phyloP scores from a whole-genome alignment of 345 rosid genomes.

The Draba incana region DNA sequence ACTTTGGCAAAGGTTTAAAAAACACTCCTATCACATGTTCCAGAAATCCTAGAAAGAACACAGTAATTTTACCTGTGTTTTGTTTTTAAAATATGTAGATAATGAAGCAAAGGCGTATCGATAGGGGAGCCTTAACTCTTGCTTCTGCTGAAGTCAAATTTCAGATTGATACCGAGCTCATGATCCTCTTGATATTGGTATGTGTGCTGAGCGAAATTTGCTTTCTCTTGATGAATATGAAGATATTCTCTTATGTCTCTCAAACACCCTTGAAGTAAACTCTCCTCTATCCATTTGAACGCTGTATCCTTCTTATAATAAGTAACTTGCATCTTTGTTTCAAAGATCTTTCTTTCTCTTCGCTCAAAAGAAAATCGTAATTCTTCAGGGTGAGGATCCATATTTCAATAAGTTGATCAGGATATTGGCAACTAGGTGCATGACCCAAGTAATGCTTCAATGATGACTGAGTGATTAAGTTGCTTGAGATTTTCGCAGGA shows the following conservation, averaged over 20 bases:
- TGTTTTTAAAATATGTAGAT: constrained; percentile 54
- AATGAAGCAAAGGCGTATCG: constrained; percentile 92
- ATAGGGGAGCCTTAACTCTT: constrained; percentile 96
- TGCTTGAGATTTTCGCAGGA: constrained; percentile 11
- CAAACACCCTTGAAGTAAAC: too few species aligned
- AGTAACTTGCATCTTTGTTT: constrained; percentile 8
- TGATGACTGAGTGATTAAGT: constrained; percentile 22
- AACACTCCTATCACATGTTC: constrained; percentile 9
- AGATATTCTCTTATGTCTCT: too few species aligned
- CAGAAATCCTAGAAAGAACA: constrained; percentile 18
- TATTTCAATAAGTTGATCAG: constrained; percentile 95
- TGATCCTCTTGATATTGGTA: constrained; percentile 98
- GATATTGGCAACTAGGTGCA: constrained; percentile 96
- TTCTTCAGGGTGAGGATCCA: constrained; percentile 88
- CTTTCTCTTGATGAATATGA: constrained; percentile 36
- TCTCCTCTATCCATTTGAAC: too few species aligned
- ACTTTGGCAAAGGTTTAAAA: constrained; percentile 80
- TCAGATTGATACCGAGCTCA: constrained; percentile 98
- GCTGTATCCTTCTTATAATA: constrained; percentile 5
- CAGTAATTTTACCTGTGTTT: constrained; percentile 10
- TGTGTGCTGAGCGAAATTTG: constrained; percentile 28
- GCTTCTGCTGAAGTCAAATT: constrained; percentile 99
- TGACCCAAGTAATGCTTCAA: constrained; percentile 76
- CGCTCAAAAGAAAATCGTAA: constrained; percentile 13
- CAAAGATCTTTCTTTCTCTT: background rate